Evolutionary conservation across 768 basidiomycete species (phyloP).

Genomic region (Amanita brunnescens): DNA sequence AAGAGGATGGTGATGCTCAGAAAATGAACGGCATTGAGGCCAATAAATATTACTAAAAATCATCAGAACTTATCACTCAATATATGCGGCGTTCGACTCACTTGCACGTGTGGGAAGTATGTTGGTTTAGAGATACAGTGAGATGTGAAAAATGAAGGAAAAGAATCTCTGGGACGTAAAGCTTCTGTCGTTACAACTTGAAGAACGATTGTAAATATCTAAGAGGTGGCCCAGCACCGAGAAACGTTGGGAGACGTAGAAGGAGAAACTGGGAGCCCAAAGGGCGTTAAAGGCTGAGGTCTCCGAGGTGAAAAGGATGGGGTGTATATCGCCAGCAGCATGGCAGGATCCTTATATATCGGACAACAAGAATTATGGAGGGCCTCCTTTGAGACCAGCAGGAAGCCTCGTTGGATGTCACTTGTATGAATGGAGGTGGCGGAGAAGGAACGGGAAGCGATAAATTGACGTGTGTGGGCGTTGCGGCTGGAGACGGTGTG

Average conservation of each 20-base stretch:
- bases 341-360: background rate
- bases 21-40: slow-evolving; percentile 67
- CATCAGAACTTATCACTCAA: background rate
- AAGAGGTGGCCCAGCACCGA: slow-evolving; percentile 7
- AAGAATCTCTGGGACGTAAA: background rate
- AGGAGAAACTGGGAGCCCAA: background rate
- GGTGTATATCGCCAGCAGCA: background rate
- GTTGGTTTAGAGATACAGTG: background rate
- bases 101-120: slow-evolving; percentile 5
- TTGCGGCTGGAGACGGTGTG: too few species aligned
- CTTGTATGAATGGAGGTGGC: too few species aligned
- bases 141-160: background rate
- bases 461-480: too few species aligned
- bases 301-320: background rate
- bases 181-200: background rate
- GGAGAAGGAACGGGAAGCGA: too few species aligned
- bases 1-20: slow-evolving; percentile 73
- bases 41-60: slow-evolving; percentile 47
- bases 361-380: slow-evolving; percentile 1
- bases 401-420: too few species aligned
- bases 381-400: too few species aligned
- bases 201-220: background rate
- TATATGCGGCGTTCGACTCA: background rate
- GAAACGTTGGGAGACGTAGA: slow-evolving; percentile 1
- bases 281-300: background rate